These are phyloP conservation scores for Cytospora chrysosperma DNA, from an alignment of 2,329 filamentous ascomycete genomes.

Conservation along the genomic window DNA sequence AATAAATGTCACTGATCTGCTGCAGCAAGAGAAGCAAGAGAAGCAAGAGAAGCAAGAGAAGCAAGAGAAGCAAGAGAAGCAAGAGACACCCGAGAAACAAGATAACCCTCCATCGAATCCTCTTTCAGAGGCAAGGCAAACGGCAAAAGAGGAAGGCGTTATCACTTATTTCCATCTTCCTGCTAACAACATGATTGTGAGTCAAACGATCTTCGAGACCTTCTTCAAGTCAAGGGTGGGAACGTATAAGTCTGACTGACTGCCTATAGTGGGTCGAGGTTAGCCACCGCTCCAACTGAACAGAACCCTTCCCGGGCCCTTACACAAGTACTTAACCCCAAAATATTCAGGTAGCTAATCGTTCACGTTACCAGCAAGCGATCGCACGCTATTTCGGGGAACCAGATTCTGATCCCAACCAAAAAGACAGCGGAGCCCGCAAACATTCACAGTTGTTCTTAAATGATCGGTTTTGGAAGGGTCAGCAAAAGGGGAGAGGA, in stretches of 20 bases:
- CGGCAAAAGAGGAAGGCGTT: background rate
- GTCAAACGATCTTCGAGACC: background rate
- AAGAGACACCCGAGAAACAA: too few species aligned
- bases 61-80: too few species aligned
- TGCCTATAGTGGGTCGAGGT: slow-evolving; percentile 8
- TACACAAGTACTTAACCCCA: too few species aligned
- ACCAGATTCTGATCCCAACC: too few species aligned
- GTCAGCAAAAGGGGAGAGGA: slow-evolving; percentile 1
- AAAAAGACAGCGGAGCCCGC: too few species aligned
- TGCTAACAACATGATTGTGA: slow-evolving; percentile 1
- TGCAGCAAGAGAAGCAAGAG: too few species aligned
- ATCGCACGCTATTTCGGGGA: slow-evolving; percentile 3
- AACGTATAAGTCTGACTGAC: background rate
- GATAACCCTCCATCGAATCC: too few species aligned
- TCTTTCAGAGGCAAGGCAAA: too few species aligned
- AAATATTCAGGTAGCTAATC: too few species aligned
- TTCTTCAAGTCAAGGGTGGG: background rate
- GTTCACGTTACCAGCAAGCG: background rate
- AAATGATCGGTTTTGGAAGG: background rate
- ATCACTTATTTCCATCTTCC: slow-evolving; percentile 11
- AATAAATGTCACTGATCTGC: background rate
- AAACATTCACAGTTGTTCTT: too few species aligned
- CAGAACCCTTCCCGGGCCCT: background rate
- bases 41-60: too few species aligned
- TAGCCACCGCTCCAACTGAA: background rate